Conservation (phyloP, 2,329 filamentous ascomycete genomes). For the Phaeophleospora eucalypticola region DNA sequence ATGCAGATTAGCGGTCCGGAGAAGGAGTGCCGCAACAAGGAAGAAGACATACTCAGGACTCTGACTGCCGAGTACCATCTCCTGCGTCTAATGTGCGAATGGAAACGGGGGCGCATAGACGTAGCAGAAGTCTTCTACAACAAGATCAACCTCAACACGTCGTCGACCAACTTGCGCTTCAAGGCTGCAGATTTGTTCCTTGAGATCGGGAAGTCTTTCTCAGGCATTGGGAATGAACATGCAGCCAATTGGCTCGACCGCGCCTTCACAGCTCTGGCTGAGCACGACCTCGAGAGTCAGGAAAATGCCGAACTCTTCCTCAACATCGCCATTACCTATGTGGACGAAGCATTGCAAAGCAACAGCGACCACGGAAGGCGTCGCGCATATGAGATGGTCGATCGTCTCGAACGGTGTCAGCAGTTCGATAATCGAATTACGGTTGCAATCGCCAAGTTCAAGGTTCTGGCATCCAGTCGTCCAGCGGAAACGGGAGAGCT, state of each 20-base stretch:
- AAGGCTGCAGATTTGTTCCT: constrained; percentile 64
- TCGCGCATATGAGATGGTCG: constrained; percentile 56
- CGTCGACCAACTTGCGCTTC: constrained; percentile 53
- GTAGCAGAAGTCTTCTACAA: constrained; percentile 74
- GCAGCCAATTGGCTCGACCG: constrained; percentile 72
- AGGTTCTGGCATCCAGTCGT: constrained; percentile 53
- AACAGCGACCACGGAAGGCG: constrained; percentile 38
- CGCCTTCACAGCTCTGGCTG: constrained; percentile 57
- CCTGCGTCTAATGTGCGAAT: constrained; percentile 66
- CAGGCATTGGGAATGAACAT: constrained; percentile 50
- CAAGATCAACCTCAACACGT: constrained; percentile 50
- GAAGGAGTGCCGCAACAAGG: constrained; percentile 20
- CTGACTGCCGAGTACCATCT: constrained; percentile 61
- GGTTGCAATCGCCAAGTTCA: constrained; percentile 64
- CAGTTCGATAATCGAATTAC: constrained; percentile 56
- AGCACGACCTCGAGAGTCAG: constrained; percentile 52
- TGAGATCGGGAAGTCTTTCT: constrained; percentile 63
- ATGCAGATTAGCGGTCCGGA: constrained; percentile 12
- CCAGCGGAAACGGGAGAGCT: constrained; percentile 39
- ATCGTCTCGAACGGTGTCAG: constrained; percentile 59
- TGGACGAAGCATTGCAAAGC: neutral
- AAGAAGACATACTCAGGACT: constrained; percentile 33
- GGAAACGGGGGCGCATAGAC: constrained; percentile 67
- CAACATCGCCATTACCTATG: constrained; percentile 56
- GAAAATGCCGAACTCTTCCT: constrained; percentile 56